phyloP scores from a whole-genome alignment of 2,329 filamentous ascomycete genomes.

The Trichoderma sp. region DNA sequence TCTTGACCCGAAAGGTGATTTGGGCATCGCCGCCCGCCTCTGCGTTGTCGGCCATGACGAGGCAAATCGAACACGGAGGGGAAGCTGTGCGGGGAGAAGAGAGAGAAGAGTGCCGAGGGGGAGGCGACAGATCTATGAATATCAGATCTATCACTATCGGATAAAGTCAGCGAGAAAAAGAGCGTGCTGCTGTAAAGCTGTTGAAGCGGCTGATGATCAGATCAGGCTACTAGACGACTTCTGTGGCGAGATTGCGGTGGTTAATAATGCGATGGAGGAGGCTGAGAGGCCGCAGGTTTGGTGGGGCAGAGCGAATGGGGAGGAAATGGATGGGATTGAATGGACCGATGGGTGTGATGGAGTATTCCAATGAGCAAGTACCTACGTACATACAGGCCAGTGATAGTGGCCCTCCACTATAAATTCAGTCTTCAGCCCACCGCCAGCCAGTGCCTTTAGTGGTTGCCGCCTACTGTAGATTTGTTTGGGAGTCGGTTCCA shows the following conservation, averaged over 20 bases:
- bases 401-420: background rate
- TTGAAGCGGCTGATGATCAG: background rate
- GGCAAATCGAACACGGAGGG: background rate
- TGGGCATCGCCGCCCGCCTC: constrained; percentile 64
- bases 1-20: constrained; percentile 95
- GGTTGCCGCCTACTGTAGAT: background rate
- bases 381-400: background rate
- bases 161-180: background rate
- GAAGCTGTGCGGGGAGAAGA: constrained; percentile 1
- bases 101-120: background rate
- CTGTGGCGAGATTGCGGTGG: constrained; percentile 4
- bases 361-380: background rate
- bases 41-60: constrained; percentile 63
- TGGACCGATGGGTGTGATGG: background rate
- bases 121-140: background rate
- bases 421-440: background rate
- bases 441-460: background rate
- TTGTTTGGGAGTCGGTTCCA: background rate
- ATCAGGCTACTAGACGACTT: background rate
- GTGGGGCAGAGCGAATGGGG: constrained; percentile 5
- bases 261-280: background rate
- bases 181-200: background rate
- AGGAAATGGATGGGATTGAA: background rate
- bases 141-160: background rate
- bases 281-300: background rate